Evolutionary conservation across 164 flowering plant genomes (phyloP).

Genomic region (Aristolochia contorta): DNA sequence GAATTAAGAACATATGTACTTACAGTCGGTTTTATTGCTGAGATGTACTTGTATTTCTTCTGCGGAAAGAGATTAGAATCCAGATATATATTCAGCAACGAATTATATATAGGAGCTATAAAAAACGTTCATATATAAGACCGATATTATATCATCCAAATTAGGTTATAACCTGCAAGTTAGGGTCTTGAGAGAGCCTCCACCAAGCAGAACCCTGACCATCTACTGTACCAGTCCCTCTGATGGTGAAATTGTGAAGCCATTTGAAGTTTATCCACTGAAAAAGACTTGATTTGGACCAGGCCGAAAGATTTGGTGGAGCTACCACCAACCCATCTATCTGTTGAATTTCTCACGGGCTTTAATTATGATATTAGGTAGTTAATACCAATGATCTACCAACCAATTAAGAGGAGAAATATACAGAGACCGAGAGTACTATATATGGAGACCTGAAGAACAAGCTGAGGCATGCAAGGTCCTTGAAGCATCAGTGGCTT

Average conservation of each 20-base stretch:
- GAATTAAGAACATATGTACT: conserved; percentile 15
- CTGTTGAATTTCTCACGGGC: conserved; percentile 25
- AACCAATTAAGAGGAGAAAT: no score
- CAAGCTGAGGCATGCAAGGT: conserved; percentile 60
- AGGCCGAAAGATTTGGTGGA: conserved; percentile 42
- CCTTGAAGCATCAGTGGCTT: conserved; percentile 65
- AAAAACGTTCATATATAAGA: no score
- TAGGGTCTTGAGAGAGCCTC: conserved; percentile 19
- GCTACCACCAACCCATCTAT: conserved; percentile 73
- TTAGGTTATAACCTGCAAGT: conserved; percentile 20
- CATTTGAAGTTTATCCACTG: conserved; percentile 89
- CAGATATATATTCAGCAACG: neutral
- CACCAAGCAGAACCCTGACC: conserved; percentile 87
- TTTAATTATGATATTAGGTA: no score
- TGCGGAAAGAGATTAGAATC: conserved; percentile 17
- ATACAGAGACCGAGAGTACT: neutral
- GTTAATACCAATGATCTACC: neutral
- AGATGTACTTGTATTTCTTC: conserved; percentile 40
- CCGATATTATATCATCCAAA: no score
- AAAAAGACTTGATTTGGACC: conserved; percentile 50
- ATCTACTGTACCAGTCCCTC: conserved; percentile 64
- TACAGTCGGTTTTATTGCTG: conserved; percentile 74
- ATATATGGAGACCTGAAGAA: conserved; percentile 44
- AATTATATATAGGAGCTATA: no score
- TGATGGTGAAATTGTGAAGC: conserved; percentile 64